phyloP scores from a whole-genome alignment of 2,329 filamentous ascomycete species.

The Pyrenochaeta sp. region DNA sequence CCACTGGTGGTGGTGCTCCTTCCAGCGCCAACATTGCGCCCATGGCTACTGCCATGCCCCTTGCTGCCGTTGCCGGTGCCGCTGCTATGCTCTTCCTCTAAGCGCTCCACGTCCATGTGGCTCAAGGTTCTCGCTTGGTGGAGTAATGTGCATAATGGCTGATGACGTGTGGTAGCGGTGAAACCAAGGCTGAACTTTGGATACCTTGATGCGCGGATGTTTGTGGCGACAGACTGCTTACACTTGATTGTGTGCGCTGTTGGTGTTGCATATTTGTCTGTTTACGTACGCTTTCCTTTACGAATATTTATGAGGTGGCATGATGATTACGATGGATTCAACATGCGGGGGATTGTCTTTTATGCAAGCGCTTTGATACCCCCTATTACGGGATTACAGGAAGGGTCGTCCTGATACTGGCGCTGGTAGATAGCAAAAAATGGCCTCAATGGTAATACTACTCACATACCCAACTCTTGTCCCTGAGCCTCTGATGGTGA shows the following conservation, averaged over 20 bases:
- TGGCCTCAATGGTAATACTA: conserved; percentile 24
- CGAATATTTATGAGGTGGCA: conserved; percentile 27
- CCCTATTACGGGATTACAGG: conserved; percentile 25
- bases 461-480: conserved; percentile 1
- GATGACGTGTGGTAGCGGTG: conserved; percentile 11
- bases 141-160: conserved; percentile 47
- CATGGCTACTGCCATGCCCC: conserved; percentile 46
- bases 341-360: conserved; percentile 28
- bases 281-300: conserved; percentile 8
- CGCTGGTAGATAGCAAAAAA: conserved; percentile 34
- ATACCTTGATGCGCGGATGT: conserved; percentile 25
- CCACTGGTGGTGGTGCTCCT: conserved; percentile 20
- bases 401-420: conserved; percentile 18
- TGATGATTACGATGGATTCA: conserved; percentile 32
- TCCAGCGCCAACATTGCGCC: conserved; percentile 26
- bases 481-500: not conserved
- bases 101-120: conserved; percentile 25
- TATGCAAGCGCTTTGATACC: conserved; percentile 43
- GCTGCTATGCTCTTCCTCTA: conserved; percentile 51
- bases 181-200: conserved; percentile 29
- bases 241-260: conserved; percentile 13
- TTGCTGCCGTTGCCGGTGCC: conserved; percentile 48
- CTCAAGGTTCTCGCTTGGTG: conserved; percentile 31
- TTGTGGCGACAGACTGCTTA: conserved; percentile 16
- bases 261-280: conserved; percentile 11